Evolutionary conservation across 345 rosid species (phyloP), one percentile per base, ranked within the genome.

Genomic region (Sonneratia caseolaris): DNA sequence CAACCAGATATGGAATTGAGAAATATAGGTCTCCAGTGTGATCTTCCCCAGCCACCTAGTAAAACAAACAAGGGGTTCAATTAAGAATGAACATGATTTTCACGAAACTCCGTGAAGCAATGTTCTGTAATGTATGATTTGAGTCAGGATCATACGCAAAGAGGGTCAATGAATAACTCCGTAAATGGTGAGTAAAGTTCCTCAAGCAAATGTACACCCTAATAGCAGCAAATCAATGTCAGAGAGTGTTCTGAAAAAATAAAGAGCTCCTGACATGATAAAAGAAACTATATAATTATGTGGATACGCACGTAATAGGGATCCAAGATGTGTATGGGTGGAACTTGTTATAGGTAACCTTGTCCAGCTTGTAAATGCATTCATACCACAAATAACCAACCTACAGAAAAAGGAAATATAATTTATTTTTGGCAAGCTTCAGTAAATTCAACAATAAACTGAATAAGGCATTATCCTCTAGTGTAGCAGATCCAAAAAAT

Each of bases 281-380:
- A 4, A 68, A 4, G 27, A 61, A 22, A 5, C 3, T 22, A 43
- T 1, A 43, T 32, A 72, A 72, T 49, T 16, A 66, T 64, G 36
- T 64, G 24, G 71, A 70, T 37, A 84, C 97, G 68, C 73, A 95
- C 98, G 97, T 92, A 71, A 95, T 95, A 24, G 98, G 99, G 68
- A 95, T 95, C 99, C 98, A 95, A 21, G 99, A 95, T 75, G 99
- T 90, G 82, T 95, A 95, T 6, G 99, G 99, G 73, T 95, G 99
- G 80, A 81, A 86, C 86, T 84, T 89, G 89, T 95, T 95, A 86
- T 95, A 95, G 49, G 96, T 61, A 71, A 87, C 87, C 79, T 89
- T 92, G 80, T 95, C 99, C 79, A 95, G 79, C 85, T 81, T 95
- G 91, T 95, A 95, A 64, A 95, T 89, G 68, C 53, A 87, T 77